Percentiles rank a stretch among this genome's conserved stretches.
These are phyloP conservation scores for Aurifilum marmelostoma DNA, from an alignment of 2,329 filamentous ascomycete species.

Conservation along the genomic window DNA sequence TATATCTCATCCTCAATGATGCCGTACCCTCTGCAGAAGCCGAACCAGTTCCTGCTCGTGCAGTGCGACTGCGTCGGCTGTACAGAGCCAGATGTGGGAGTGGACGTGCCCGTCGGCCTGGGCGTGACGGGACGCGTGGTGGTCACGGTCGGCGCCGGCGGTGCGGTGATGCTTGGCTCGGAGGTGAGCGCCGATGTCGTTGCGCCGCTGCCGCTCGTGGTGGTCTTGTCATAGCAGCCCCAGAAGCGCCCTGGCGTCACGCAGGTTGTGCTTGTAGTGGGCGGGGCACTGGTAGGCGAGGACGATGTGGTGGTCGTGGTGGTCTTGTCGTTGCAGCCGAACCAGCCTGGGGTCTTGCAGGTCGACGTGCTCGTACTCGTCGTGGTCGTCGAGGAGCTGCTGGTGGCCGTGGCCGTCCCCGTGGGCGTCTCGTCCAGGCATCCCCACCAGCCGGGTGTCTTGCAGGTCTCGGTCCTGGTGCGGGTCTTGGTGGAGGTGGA, in stretches of 20 bases:
- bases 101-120: conserved; percentile 38
- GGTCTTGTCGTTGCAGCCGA: conserved; percentile 63
- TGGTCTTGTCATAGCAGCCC: conserved; percentile 52
- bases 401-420: conserved; percentile 44
- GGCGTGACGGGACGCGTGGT: conserved; percentile 37
- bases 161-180: conserved; percentile 34
- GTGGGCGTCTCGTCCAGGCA: conserved; percentile 70
- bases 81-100: conserved; percentile 26
- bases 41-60: conserved; percentile 45
- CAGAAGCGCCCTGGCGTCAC: conserved; percentile 59
- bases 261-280: conserved; percentile 45
- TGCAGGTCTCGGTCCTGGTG: conserved; percentile 81
- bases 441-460: conserved; percentile 93
- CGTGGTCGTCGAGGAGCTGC: conserved; percentile 47
- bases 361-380: conserved; percentile 49
- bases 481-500: conserved; percentile 63
- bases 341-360: conserved; percentile 67
- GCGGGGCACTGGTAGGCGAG: conserved; percentile 35
- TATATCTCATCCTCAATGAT: conserved; percentile 32
- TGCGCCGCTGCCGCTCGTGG: conserved; percentile 32
- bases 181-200: conserved; percentile 32
- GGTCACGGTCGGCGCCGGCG: conserved; percentile 33
- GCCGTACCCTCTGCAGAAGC: conserved; percentile 46
- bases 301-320: conserved; percentile 44
- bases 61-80: conserved; percentile 38